Base-by-base conservation (phyloP, 2,329 filamentous ascomycete species). In the Trichoderma breve region DNA sequence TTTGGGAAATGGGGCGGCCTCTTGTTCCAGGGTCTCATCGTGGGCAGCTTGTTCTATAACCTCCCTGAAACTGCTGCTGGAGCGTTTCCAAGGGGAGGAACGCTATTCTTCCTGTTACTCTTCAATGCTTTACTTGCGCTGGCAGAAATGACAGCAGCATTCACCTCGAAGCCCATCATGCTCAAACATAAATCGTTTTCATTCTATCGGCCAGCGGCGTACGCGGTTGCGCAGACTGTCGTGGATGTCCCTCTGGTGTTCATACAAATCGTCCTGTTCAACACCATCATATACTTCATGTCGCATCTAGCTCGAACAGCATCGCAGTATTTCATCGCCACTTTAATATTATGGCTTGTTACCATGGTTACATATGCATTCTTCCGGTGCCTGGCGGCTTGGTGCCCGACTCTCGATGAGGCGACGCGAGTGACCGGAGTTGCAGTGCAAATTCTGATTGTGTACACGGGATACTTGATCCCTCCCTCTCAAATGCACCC, bases 1-100 rank as follows among this genome's bases (percentile, higher is more conserved):
- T 91, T 91, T 77, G 95, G 92, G 26, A 96, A 96, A 78, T 88
- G 92, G 77, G 92, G 94, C 78, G 93, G 94, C 75, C 91, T 95
- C 71, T 80, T 96, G 60, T 88, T 92, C 72, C 93, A 94, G 77
- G 85, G 82, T 2, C 85, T 97, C 12, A 93, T 97, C 73, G 91
- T 95, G 64, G 92, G 92, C 1, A 93, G 91, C 4, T 84, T 96
- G 5, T 97, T 97, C 82, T 93, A 92, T 76, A 89, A 93, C 74
- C 82, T 93, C 11, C 82, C 86, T 0, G 75, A 83, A 1, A 85
- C 86, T 8, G 92, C 91, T 0, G 79, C 80, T 0, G 92, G 90
- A 61, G 91, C 93, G 75, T 95, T 91, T 78, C 78, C 83, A 3
- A 82, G 85, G 0, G 84, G 85, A 26, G 84, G 86, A 18, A 78